Evolutionary conservation across 495 filamentous ascomycete genomes (phyloP).

Genomic region (Aspergillus leporis): DNA sequence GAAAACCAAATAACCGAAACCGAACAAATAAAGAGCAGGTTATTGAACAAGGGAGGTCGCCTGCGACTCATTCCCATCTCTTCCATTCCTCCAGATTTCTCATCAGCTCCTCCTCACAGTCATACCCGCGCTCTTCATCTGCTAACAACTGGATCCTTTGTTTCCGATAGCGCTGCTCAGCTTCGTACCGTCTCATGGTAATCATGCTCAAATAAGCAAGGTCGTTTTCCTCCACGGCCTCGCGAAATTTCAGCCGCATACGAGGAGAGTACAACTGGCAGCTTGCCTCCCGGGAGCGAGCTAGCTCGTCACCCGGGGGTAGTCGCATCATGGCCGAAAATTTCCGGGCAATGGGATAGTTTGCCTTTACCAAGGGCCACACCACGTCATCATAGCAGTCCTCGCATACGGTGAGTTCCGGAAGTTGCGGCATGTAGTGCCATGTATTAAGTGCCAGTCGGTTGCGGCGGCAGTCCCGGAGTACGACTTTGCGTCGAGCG

Average conservation of each 20-base stretch:
- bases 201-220: slow-evolving; percentile 45
- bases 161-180: slow-evolving; percentile 49
- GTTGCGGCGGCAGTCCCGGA: slow-evolving; percentile 58
- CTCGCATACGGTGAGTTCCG: slow-evolving; percentile 67
- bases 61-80: slow-evolving; percentile 46
- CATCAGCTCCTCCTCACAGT: slow-evolving; percentile 48
- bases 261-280: slow-evolving; percentile 76
- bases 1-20: slow-evolving; percentile 10
- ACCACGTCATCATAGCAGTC: slow-evolving; percentile 72
- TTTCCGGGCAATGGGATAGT: slow-evolving; percentile 54
- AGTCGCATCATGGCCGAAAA: slow-evolving; percentile 51
- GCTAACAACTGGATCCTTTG: slow-evolving; percentile 41
- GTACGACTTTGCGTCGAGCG: slow-evolving; percentile 47
- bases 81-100: slow-evolving; percentile 55
- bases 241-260: slow-evolving; percentile 67
- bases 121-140: slow-evolving; percentile 44
- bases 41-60: slow-evolving; percentile 7
- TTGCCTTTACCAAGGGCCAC: slow-evolving; percentile 57
- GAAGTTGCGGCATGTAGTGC: slow-evolving; percentile 63
- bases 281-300: slow-evolving; percentile 49
- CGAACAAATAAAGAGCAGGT: background rate
- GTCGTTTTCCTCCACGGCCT: slow-evolving; percentile 60
- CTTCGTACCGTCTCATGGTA: slow-evolving; percentile 39
- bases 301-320: slow-evolving; percentile 46
- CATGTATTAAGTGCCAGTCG: slow-evolving; percentile 49